Evolutionary conservation across 2,329 filamentous ascomycete genomes (phyloP).

Genomic region (Aspergillus brasiliensis): DNA sequence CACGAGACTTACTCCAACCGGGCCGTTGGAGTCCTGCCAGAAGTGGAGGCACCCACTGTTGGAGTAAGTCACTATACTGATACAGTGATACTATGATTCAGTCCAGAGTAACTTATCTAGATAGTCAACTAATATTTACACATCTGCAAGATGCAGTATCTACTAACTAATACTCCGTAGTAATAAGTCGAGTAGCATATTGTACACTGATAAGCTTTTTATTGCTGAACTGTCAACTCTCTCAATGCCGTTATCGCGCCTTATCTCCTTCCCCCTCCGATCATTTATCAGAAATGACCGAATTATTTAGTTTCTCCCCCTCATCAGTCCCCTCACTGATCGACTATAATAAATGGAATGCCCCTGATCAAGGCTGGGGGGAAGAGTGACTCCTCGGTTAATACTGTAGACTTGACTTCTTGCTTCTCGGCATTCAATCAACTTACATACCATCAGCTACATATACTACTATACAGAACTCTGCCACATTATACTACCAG

Average conservation of each 20-base stretch:
- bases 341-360: neutral
- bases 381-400: neutral
- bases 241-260: neutral
- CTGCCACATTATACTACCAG: too few relatives aligned
- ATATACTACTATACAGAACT: constrained; percentile 9
- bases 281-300: neutral
- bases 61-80: neutral
- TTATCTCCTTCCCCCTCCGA: neutral
- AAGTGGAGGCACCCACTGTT: neutral
- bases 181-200: neutral
- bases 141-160: neutral
- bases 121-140: neutral
- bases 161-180: neutral
- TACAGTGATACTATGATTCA: too few relatives aligned
- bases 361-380: neutral
- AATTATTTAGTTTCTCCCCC: neutral
- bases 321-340: neutral
- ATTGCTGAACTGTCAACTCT: too few relatives aligned
- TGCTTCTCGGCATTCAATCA: neutral
- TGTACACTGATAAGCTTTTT: too few relatives aligned
- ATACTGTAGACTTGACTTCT: neutral
- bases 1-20: neutral
- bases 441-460: neutral
- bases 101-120: neutral
- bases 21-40: neutral